These are phyloP conservation scores for Aspergillus saccharolyticus DNA, from an alignment of 495 filamentous ascomycete species.

Conservation along the genomic window DNA sequence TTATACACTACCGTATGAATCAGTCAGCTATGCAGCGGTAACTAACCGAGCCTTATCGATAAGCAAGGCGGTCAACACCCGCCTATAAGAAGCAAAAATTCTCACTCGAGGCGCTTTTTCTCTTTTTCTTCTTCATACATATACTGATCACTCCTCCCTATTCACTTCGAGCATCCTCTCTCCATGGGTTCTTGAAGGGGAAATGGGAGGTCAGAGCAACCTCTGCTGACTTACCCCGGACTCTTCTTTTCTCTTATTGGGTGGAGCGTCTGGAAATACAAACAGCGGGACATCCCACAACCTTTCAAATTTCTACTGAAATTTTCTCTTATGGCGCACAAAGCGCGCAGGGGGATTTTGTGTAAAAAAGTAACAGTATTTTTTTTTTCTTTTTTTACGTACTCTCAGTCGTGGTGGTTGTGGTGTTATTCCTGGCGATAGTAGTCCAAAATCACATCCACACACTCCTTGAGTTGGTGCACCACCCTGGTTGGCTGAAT, in stretches of 20 bases:
- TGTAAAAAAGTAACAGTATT: too few relatives aligned
- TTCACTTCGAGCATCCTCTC: slow-evolving; percentile 43
- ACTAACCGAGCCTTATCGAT: slow-evolving; percentile 35
- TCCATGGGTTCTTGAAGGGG: slow-evolving; percentile 44
- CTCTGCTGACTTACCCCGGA: slow-evolving; percentile 48
- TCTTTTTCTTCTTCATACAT: slow-evolving; percentile 36
- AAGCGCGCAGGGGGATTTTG: too few relatives aligned
- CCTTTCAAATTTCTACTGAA: neutral
- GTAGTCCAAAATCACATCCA: slow-evolving; percentile 17
- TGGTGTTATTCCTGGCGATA: neutral
- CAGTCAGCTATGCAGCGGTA: too few relatives aligned
- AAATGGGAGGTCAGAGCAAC: slow-evolving; percentile 45
- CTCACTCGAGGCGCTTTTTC: slow-evolving; percentile 21
- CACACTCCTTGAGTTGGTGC: slow-evolving; percentile 26
- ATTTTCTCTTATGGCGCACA: neutral
- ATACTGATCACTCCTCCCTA: slow-evolving; percentile 40
- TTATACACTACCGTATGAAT: too few relatives aligned
- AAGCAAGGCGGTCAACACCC: slow-evolving; percentile 24
- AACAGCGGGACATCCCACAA: slow-evolving; percentile 40
- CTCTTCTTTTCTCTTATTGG: slow-evolving; percentile 36
- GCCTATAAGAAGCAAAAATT: slow-evolving; percentile 23
- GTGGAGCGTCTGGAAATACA: slow-evolving; percentile 51
- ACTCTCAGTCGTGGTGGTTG: too few relatives aligned
- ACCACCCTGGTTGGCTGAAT: slow-evolving; percentile 29
- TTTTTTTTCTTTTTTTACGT: neutral